Evolutionary conservation across 345 rosid genomes (phyloP), one percentile per base, ranked within the genome.

Genomic region (Melastoma malabathricum): DNA sequence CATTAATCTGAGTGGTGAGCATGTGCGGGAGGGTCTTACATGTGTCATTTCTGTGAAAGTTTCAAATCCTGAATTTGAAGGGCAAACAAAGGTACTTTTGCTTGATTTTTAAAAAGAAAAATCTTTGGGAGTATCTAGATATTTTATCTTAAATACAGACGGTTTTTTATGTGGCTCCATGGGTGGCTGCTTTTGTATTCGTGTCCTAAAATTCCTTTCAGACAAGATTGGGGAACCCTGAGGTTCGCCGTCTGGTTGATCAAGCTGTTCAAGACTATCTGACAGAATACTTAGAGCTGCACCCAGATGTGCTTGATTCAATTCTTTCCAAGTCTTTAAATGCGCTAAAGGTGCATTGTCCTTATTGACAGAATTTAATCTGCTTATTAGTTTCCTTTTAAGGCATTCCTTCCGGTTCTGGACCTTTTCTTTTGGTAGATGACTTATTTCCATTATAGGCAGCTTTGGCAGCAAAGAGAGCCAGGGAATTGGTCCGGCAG

Each of bases 151-250:
- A 29, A 2, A 29, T 29, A 10, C 38, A 4, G 38, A 29, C 6
- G 5, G 38, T 29, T 29, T 5, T 29, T 6, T 29, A 29, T 10
- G 2, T 29, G 2, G 6, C 38, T 29, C 38, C 9, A 10, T 29
- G 38, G 38, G 2, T 10, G 38, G 5, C 6, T 29, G 38, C 38
- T 29, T 10, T 5, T 55, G 51, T 54, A 54, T 47, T 6, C 45
- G 43, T 54, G 18, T 55, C 15, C 31, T 56, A 10, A 7, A 29
- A 17, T 56, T 45, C 52, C 39, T 63, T 63, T 59, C 60, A 93
- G 99, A 93, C 99, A 66, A 85, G 99, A 71, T 73, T 93, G 75
- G 99, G 99, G 56, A 93, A 93, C 79, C 97, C 99, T 23, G 99
- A 93, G 71, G 97, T 93, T 60, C 86, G 97, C 52, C 84, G 74